Conservation (phyloP, 805 yeast species). For the Yarrowia osloensis region DNA sequence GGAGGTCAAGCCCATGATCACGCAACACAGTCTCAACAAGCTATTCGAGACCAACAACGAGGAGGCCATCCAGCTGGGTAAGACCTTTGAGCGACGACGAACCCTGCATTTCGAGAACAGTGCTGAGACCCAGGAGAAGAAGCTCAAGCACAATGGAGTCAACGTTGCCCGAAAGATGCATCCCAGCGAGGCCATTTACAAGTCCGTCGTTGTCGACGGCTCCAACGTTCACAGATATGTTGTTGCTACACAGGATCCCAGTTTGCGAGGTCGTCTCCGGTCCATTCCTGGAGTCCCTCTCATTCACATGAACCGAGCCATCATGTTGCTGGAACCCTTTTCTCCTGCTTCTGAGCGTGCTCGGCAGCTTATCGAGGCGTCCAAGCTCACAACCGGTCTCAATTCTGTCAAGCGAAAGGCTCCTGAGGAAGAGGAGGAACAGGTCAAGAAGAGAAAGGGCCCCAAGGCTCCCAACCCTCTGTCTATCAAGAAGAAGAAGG, state of each 20-base stretch:
- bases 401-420: slow-evolving; percentile 49
- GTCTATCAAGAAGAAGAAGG: slow-evolving; percentile 77
- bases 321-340: slow-evolving; percentile 94
- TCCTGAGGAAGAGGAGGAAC: slow-evolving; percentile 37
- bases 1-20: slow-evolving; percentile 79
- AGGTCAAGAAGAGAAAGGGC: slow-evolving; percentile 46
- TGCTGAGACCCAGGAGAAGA: slow-evolving; percentile 15
- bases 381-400: slow-evolving; percentile 75
- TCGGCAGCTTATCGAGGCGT: slow-evolving; percentile 56
- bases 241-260: slow-evolving; percentile 79
- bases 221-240: slow-evolving; percentile 87
- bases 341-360: slow-evolving; percentile 65
- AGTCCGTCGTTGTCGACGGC: slow-evolving; percentile 31
- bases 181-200: slow-evolving; percentile 29
- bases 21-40: slow-evolving; percentile 93
- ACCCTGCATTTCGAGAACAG: slow-evolving; percentile 66
- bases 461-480: slow-evolving; percentile 88
- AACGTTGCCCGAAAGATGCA: slow-evolving; percentile 6
- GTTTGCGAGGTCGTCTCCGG: slow-evolving; percentile 68
- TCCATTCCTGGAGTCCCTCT: slow-evolving; percentile 87
- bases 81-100: slow-evolving; percentile 83
- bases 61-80: slow-evolving; percentile 77
- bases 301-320: slow-evolving; percentile 83
- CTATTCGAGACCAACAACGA: slow-evolving; percentile 73
- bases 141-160: slow-evolving; percentile 18